A percentile compares a stretch with the other conserved stretches of the same genome.
Evolutionary conservation across 108 stramenopile genomes (phyloP).

Genomic region (Schizochytrium sp.): DNA sequence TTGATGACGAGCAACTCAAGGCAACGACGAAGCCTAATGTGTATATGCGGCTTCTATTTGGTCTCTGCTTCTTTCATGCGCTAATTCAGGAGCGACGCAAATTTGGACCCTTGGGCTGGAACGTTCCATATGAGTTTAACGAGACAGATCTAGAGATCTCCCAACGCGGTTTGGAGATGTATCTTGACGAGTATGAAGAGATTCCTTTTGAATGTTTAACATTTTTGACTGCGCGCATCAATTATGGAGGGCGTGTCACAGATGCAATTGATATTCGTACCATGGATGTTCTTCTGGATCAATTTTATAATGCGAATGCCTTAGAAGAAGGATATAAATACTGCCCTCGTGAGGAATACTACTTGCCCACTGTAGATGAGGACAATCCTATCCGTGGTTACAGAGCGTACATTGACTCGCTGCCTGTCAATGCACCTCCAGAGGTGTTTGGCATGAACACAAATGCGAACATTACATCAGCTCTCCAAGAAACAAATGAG

Average conservation of each 20-base stretch:
- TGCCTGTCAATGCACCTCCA: conserved; percentile 79
- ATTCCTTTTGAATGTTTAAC: conserved; percentile 77
- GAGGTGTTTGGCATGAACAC: conserved; percentile 83
- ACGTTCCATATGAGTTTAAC: conserved; percentile 78
- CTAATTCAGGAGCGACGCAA: conserved; percentile 74
- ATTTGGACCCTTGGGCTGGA: conserved; percentile 78
- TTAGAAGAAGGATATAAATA: conserved; percentile 62
- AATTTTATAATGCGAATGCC: conserved; percentile 67
- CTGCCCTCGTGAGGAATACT: conserved; percentile 16
- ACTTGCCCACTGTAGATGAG: conserved; percentile 63
- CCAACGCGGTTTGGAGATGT: conserved; percentile 73
- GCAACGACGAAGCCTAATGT: conserved; percentile 67
- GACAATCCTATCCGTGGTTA: conserved; percentile 72
- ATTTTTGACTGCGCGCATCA: conserved; percentile 78
- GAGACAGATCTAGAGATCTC: conserved; percentile 78
- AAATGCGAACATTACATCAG: conserved; percentile 81
- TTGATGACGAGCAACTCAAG: conserved; percentile 71
- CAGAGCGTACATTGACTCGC: conserved; percentile 76
- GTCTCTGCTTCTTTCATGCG: conserved; percentile 78
- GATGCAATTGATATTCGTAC: conserved; percentile 76
- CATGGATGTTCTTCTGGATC: conserved; percentile 73
- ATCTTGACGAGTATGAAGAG: conserved; percentile 65
- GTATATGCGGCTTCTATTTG: conserved; percentile 77
- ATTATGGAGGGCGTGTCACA: conserved; percentile 77
- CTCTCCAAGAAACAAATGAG: conserved; percentile 75